Conservation (phyloP, 2,329 filamentous ascomycete species). For the Sclerotinia nivalis region DNA sequence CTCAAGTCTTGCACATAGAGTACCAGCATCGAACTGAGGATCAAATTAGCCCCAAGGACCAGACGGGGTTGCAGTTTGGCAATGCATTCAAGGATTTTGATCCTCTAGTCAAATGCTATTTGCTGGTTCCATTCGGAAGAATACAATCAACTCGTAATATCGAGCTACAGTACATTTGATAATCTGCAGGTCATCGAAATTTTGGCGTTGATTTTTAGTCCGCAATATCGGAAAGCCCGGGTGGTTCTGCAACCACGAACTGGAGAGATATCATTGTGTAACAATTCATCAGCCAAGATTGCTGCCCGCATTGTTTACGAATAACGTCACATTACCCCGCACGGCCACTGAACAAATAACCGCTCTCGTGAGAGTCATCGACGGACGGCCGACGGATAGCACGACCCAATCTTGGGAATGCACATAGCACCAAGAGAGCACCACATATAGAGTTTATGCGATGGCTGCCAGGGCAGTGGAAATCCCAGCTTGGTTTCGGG, state of each 20-base stretch:
- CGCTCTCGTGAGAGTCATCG: neutral
- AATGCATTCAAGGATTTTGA: no score
- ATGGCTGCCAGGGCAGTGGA: accelerated
- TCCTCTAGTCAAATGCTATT: no score
- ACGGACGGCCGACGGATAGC: neutral
- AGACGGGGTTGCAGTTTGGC: no score
- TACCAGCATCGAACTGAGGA: no score
- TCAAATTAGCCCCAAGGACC: no score
- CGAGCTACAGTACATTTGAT: no score
- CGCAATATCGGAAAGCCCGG: neutral
- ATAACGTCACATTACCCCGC: neutral
- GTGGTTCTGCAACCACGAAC: neutral
- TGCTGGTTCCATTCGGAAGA: no score
- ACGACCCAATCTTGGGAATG: neutral
- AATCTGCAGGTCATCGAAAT: neutral
- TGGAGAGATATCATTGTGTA: no score
- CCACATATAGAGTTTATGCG: neutral
- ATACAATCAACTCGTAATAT: no score
- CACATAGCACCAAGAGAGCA: neutral
- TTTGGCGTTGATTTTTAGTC: neutral
- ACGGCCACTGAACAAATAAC: neutral
- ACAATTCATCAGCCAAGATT: neutral
- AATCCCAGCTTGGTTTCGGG: no score
- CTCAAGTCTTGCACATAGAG: neutral
- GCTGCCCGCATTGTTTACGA: neutral